Conservation (phyloP, 2,329 filamentous ascomycete species). For the Aspergillus sp. region DNA sequence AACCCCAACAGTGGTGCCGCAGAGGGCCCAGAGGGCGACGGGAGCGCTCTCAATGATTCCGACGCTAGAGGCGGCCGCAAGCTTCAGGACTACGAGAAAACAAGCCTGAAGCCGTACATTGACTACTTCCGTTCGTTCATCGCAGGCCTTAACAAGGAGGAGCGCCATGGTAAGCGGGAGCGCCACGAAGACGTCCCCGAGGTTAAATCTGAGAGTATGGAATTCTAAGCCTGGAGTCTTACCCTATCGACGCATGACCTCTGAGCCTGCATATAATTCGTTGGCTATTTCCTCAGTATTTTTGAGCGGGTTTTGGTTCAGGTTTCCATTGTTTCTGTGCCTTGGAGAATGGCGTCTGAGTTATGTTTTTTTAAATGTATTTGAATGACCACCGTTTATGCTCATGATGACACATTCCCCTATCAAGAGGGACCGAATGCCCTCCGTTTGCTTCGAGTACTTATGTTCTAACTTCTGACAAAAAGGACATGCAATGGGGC, state of each 20-base stretch:
- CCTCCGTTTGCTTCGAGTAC: not conserved
- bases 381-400: not conserved
- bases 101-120: slow-evolving; percentile 86
- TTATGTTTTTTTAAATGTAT: not conserved
- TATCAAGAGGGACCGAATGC: not conserved
- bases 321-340: not conserved
- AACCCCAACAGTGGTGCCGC: slow-evolving; percentile 31
- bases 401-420: not conserved
- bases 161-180: slow-evolving; percentile 54
- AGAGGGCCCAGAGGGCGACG: slow-evolving; percentile 44
- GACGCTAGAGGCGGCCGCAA: slow-evolving; percentile 43
- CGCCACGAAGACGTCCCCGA: slow-evolving; percentile 48
- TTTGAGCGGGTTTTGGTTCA: slow-evolving; percentile 11
- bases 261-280: not conserved
- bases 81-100: slow-evolving; percentile 93
- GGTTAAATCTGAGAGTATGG: slow-evolving; percentile 56
- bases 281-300: not conserved
- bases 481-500: not conserved
- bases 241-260: not conserved
- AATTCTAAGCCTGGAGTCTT: slow-evolving; percentile 62
- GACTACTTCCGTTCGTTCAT: slow-evolving; percentile 87
- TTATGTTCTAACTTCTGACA: not conserved
- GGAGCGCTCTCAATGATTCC: slow-evolving; percentile 29
- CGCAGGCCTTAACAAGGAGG: slow-evolving; percentile 73
- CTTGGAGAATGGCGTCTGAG: slow-evolving; percentile 9